Conservation (phyloP, 441 rosid genomes). For the Pelargonium citronellum region DNA sequence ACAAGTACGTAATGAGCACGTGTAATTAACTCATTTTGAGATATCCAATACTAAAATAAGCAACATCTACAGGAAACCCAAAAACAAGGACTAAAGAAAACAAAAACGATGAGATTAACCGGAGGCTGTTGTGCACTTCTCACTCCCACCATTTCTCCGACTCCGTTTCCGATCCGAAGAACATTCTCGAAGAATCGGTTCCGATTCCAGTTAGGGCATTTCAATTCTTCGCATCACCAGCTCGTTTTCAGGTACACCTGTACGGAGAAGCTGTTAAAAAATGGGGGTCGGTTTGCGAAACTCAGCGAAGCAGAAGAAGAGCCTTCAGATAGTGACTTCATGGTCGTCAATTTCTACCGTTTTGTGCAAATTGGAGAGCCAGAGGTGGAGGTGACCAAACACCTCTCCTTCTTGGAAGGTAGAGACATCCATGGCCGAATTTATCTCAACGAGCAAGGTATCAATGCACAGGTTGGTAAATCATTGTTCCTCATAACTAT, state of each 20-base stretch:
- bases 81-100: not conserved
- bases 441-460: slow-evolving; percentile 80
- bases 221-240: not conserved
- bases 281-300: not conserved
- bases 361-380: slow-evolving; percentile 56
- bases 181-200: not conserved
- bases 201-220: slow-evolving; percentile 1
- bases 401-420: slow-evolving; percentile 57
- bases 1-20: no score
- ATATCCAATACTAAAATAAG: no score
- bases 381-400: slow-evolving; percentile 54
- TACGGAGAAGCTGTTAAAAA: not conserved
- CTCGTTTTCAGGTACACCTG: not conserved
- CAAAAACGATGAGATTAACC: not conserved
- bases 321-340: slow-evolving; percentile 30
- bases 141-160: not conserved
- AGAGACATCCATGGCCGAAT: slow-evolving; percentile 69
- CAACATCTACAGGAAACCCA: no score
- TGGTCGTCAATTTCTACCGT: slow-evolving; percentile 72
- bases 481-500: not conserved
- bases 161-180: not conserved
- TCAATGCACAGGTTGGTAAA: slow-evolving; percentile 74
- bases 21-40: no score
- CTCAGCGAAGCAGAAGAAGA: not conserved
- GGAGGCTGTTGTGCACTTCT: not conserved